Evolutionary conservation across 306 rosid genomes (phyloP).

Genomic region (Alnus rubra): DNA sequence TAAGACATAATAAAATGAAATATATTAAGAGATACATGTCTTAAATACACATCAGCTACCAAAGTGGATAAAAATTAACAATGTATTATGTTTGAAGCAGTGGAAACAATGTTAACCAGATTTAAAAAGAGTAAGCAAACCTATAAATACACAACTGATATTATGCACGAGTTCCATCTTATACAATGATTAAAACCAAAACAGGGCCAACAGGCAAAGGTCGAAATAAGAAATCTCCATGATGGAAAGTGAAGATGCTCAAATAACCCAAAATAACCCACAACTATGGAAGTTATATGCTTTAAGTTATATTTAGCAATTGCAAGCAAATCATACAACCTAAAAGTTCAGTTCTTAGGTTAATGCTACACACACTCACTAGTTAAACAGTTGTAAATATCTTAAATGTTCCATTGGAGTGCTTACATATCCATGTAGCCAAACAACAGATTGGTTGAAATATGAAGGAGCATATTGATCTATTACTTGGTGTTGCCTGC

Average conservation of each 20-base stretch:
- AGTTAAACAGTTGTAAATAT: slow-evolving; percentile 1
- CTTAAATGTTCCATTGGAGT: background rate
- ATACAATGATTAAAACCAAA: background rate
- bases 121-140: background rate
- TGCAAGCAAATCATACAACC: background rate
- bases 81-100: background rate
- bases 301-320: background rate
- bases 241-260: background rate
- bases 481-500: slow-evolving; percentile 17
- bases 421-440: background rate
- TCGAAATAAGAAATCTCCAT: background rate
- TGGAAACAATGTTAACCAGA: background rate
- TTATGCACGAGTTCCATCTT: background rate
- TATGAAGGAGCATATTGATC: slow-evolving; percentile 4
- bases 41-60: background rate
- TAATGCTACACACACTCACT: no score
- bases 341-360: background rate
- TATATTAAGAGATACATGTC: background rate
- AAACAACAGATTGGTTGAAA: slow-evolving; percentile 5
- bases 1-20: background rate
- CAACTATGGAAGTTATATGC: background rate
- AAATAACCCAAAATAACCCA: background rate
- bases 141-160: background rate
- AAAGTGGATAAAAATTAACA: background rate
- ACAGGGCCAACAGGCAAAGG: background rate